phyloP scores from a whole-genome alignment of 2,329 filamentous ascomycete species.

The Calonectria pteridis region DNA sequence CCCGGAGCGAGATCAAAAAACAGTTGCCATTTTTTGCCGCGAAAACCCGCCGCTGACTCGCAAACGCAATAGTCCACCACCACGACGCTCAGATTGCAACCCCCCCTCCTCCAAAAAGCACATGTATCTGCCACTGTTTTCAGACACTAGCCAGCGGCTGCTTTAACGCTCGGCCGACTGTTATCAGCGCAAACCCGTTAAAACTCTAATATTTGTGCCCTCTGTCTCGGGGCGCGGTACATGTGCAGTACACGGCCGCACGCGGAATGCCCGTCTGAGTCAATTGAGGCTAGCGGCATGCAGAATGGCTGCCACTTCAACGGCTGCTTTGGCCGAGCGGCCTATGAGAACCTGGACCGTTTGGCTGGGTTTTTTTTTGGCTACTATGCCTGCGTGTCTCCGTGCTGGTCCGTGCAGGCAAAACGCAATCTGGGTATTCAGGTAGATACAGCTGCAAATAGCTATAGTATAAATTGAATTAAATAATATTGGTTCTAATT shows the following conservation, averaged over 20 bases:
- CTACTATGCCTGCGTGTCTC: neutral
- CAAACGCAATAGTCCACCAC: constrained; percentile 13
- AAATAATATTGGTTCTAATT: too few relatives aligned
- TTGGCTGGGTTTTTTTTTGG: neutral
- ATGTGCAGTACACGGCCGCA: neutral
- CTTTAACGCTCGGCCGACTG: constrained; percentile 33
- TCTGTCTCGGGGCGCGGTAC: neutral
- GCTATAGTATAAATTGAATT: too few relatives aligned
- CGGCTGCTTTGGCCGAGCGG: neutral
- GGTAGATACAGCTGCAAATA: too few relatives aligned
- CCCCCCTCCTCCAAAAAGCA: neutral
- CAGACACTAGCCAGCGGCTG: neutral
- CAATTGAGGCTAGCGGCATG: constrained; percentile 6
- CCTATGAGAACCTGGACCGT: constrained; percentile 3
- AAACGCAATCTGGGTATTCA: neutral
- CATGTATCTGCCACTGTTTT: constrained; percentile 13
- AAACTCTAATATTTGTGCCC: neutral
- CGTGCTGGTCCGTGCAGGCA: neutral
- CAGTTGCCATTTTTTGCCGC: constrained; percentile 39
- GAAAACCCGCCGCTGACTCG: constrained; percentile 45
- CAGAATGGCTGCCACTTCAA: constrained; percentile 2
- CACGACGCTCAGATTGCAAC: neutral
- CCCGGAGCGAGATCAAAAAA: constrained; percentile 22
- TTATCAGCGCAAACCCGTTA: constrained; percentile 4
- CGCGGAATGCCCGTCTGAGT: neutral